Conservation (phyloP, 1,284 basidiomycete species). For the Pseudozyma pruni region DNA sequence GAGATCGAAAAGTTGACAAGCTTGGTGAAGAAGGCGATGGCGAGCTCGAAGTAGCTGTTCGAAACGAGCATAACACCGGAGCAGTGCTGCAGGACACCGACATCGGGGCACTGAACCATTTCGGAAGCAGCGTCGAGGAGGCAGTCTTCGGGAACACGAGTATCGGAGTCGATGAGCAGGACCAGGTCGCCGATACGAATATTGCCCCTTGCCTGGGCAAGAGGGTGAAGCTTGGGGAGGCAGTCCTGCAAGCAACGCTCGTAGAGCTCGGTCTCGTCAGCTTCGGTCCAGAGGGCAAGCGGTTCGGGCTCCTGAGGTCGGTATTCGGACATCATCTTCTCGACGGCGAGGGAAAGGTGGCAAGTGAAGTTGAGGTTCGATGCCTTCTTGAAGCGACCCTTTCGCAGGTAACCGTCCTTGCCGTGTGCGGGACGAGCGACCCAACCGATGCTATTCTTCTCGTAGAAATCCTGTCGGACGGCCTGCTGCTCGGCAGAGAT, state of each 20-base stretch:
- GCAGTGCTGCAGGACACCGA: slow-evolving; percentile 85
- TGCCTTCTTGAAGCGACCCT: slow-evolving; percentile 90
- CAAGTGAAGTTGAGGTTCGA: slow-evolving; percentile 89
- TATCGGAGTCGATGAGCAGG: slow-evolving; percentile 76
- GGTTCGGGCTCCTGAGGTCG: slow-evolving; percentile 16
- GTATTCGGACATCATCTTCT: slow-evolving; percentile 74
- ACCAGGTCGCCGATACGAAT: slow-evolving; percentile 59
- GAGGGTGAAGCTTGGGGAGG: slow-evolving; percentile 69
- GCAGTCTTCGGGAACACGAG: slow-evolving; percentile 86
- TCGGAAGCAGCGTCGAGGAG: slow-evolving; percentile 86
- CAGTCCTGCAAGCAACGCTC: slow-evolving; percentile 17
- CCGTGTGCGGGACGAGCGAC: slow-evolving; percentile 81
- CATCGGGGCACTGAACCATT: slow-evolving; percentile 78
- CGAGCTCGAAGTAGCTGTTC: slow-evolving; percentile 85
- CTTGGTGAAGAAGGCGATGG: slow-evolving; percentile 77
- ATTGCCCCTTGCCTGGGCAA: slow-evolving; percentile 67
- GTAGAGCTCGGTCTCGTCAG: slow-evolving; percentile 50
- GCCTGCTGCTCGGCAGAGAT: slow-evolving; percentile 75
- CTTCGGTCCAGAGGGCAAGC: slow-evolving; percentile 27
- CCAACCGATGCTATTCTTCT: slow-evolving; percentile 80
- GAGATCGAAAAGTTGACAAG: slow-evolving; percentile 57
- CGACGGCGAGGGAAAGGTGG: slow-evolving; percentile 77
- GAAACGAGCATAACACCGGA: slow-evolving; percentile 85
- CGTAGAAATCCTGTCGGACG: slow-evolving; percentile 78
- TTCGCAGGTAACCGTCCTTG: slow-evolving; percentile 78